phyloP scores from a whole-genome alignment of 805 yeast genomes.

The Hanseniaspora nectarophila region DNA sequence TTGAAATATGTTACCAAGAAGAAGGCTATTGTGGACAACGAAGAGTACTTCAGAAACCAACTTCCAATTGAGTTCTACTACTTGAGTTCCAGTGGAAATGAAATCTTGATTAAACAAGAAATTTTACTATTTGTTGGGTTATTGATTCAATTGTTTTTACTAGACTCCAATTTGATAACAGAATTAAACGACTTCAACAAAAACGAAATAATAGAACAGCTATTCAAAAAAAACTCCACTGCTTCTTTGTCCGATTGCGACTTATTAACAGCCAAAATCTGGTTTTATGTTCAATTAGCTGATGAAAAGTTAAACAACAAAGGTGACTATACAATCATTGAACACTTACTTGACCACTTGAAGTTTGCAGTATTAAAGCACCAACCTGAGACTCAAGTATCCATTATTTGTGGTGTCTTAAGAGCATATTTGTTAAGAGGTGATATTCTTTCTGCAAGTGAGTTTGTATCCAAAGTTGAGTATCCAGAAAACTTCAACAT shows the following conservation, averaged over 20 bases:
- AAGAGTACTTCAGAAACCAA: constrained; percentile 22
- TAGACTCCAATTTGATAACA: constrained; percentile 46
- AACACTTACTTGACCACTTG: constrained; percentile 51
- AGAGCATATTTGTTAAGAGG: constrained; percentile 68
- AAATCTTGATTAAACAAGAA: constrained; percentile 53
- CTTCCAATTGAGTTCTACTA: constrained; percentile 28
- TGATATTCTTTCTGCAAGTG: constrained; percentile 77
- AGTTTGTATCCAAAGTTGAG: constrained; percentile 75
- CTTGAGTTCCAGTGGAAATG: constrained; percentile 21
- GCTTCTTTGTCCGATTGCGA: constrained; percentile 59
- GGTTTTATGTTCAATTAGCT: constrained; percentile 64
- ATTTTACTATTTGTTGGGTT: constrained; percentile 68
- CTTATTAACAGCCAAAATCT: constrained; percentile 73
- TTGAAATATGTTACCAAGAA: constrained; percentile 30
- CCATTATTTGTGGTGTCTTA: constrained; percentile 70
- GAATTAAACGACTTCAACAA: constrained; percentile 44
- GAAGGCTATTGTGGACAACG: constrained; percentile 29
- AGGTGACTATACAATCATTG: constrained; percentile 44
- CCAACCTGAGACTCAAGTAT: constrained; percentile 83
- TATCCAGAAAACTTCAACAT: constrained; percentile 63
- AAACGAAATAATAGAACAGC: constrained; percentile 37
- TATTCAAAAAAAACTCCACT: constrained; percentile 34
- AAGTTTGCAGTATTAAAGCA: constrained; percentile 86
- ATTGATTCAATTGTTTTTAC: constrained; percentile 61
- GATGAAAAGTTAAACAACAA: constrained; percentile 23